These are phyloP conservation scores for Diaporthe capsici DNA, from an alignment of 2,329 filamentous ascomycete genomes.

Conservation along the genomic window DNA sequence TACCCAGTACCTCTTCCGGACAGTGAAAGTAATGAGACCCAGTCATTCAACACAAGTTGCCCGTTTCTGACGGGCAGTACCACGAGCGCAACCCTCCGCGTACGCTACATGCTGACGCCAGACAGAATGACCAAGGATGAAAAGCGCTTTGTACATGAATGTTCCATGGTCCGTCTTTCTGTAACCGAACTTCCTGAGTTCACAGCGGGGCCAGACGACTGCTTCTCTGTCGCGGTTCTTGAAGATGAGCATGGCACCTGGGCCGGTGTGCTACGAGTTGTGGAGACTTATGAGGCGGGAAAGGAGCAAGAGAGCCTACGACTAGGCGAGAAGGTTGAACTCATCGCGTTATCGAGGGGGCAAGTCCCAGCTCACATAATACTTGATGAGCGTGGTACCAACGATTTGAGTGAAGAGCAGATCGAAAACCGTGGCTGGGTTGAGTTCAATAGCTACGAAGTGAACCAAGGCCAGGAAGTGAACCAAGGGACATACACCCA, in stretches of 20 bases:
- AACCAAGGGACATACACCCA: background rate
- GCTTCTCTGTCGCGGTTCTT: background rate
- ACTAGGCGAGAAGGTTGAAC: background rate
- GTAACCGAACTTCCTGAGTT: background rate
- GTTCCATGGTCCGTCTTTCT: background rate
- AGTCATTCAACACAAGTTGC: background rate
- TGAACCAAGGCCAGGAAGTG: background rate
- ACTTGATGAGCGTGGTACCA: background rate
- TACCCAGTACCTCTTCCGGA: background rate
- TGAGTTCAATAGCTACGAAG: background rate
- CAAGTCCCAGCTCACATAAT: background rate
- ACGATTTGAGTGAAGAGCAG: background rate
- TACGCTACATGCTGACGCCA: background rate
- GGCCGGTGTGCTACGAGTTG: background rate
- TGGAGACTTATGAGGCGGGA: background rate
- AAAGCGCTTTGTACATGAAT: fast-evolving
- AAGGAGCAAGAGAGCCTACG: background rate
- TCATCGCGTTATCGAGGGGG: background rate
- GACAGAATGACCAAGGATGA: background rate
- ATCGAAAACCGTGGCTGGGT: background rate
- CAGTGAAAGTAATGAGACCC: background rate
- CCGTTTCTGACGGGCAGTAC: background rate
- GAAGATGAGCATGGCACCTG: background rate
- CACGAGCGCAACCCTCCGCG: background rate
- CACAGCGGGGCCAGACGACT: background rate